phyloP scores from a whole-genome alignment of 1,284 basidiomycete genomes.

The Omphalotus olearius region DNA sequence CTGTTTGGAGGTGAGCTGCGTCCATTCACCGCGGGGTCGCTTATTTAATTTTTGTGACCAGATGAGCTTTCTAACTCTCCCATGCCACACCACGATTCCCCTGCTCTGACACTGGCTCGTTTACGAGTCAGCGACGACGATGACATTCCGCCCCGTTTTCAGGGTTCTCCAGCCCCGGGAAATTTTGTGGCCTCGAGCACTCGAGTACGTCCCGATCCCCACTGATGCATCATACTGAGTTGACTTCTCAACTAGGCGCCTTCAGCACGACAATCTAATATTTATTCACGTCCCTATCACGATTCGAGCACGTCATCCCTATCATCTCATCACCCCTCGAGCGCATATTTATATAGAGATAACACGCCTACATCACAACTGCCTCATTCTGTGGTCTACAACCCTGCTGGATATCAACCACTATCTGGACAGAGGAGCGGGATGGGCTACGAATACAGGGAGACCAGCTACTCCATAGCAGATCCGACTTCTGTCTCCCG shows the following conservation, averaged over 20 bases:
- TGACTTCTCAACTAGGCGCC: neutral
- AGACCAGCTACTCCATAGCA: neutral
- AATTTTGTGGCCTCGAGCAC: neutral
- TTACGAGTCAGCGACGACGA: conserved; percentile 34
- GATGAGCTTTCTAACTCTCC: conserved; percentile 42
- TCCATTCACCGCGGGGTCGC: neutral
- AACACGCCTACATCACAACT: neutral
- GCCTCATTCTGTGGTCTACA: neutral
- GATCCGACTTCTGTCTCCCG: conserved; percentile 18
- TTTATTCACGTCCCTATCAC: conserved; percentile 3
- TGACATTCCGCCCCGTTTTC: conserved; percentile 14
- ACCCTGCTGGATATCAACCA: too few relatives aligned
- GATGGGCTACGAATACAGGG: neutral
- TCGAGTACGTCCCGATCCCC: neutral
- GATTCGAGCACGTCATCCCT: neutral
- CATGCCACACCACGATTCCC: conserved; percentile 29
- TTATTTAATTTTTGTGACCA: conserved; percentile 18
- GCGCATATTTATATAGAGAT: neutral
- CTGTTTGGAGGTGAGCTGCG: conserved; percentile 55
- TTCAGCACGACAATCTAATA: neutral
- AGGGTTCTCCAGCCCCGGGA: neutral
- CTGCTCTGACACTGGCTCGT: conserved; percentile 35
- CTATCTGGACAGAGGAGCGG: too few relatives aligned
- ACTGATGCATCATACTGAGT: neutral
- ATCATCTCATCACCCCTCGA: neutral